Evolutionary conservation across 1,139 yeast genomes (phyloP), one percentile per base, ranked within the genome.

Genomic region (Scheffersomyces titani): DNA sequence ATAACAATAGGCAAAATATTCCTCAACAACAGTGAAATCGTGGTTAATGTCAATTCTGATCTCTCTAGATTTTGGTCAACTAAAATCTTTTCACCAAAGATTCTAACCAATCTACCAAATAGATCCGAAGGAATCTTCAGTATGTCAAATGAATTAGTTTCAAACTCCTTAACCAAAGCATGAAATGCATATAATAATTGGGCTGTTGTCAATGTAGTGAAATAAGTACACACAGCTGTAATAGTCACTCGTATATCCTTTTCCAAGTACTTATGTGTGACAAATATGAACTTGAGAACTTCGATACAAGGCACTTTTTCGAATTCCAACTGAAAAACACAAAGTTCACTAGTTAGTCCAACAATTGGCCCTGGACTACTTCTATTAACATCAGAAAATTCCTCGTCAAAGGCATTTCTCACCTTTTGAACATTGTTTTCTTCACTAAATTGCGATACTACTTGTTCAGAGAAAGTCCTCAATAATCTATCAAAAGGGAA

Each of bases 21-120:
- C 1, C 54, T 51, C 30, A 80, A 59, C 2, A 76, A 56, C 30
- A 63, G 60, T 30, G 78, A 74, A 1, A 73, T 69, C 0, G 66
- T 59, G 1, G 65, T 57, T 9, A 78, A 57, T 0, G 77, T 70
- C 24, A 71, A 52, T 57, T 81, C 85, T 40, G 64, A 64, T 59
- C 82, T 65, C 54, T 80, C 83, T 20, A 64, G 60, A n/a, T 61
- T 62, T 55, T 66, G 70, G 46, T 61, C 56, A 4, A 68, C 54
- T n/a, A 77, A 61, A 4, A 74, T 60, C 6, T 65, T 67, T 47
- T 74, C 78, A 0, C 81, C 81, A 21, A 74, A 57, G 6, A 71
- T 49, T 46, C 78, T 61, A 6, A 75, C 55, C 36, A 74, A 53
- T 36, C 55, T 59, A n/a, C 49, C 22, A 19, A 46, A 22, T 11